Conservation (phyloP, 441 rosid genomes). For the Capsella rubella region DNA sequence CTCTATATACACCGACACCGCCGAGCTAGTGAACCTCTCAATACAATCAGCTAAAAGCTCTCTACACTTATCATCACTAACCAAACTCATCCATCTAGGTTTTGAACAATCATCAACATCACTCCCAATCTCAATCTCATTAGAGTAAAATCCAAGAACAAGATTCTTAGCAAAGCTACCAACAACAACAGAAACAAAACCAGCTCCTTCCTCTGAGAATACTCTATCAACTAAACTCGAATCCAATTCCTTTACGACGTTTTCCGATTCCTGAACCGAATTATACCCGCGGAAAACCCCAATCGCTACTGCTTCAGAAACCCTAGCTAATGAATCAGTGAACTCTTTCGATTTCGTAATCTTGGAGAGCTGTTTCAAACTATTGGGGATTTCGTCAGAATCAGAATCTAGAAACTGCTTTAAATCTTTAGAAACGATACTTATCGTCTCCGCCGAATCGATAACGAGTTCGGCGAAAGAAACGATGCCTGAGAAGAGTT, state of each 20-base stretch:
- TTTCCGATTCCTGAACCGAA: constrained; percentile 3
- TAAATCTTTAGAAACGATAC: constrained; percentile 72
- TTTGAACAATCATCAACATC: neutral
- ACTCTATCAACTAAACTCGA: constrained; percentile 59
- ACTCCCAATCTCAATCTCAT: constrained; percentile 4
- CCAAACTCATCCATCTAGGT: constrained; percentile 59
- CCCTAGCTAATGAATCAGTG: constrained; percentile 58
- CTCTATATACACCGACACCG: constrained; percentile 79
- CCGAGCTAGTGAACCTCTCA: constrained; percentile 79
- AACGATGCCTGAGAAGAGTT: constrained; percentile 57
- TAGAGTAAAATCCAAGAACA: constrained; percentile 73
- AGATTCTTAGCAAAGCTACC: constrained; percentile 93
- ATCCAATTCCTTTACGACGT: neutral
- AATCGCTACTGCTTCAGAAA: constrained; percentile 64
- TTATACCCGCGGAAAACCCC: constrained; percentile 71
- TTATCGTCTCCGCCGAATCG: constrained; percentile 69
- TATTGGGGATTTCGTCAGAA: constrained; percentile 80
- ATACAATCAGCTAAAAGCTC: constrained; percentile 79
- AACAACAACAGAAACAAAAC: constrained; percentile 76
- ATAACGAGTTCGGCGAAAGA: constrained; percentile 63
- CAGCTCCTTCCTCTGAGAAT: constrained; percentile 72
- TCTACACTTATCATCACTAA: constrained; percentile 61
- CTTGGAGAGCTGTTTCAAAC: constrained; percentile 84
- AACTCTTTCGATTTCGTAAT: constrained; percentile 68
- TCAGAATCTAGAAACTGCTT: constrained; percentile 73